phyloP scores from a whole-genome alignment of 768 basidiomycete species.

The Hirschioporus abietinus region DNA sequence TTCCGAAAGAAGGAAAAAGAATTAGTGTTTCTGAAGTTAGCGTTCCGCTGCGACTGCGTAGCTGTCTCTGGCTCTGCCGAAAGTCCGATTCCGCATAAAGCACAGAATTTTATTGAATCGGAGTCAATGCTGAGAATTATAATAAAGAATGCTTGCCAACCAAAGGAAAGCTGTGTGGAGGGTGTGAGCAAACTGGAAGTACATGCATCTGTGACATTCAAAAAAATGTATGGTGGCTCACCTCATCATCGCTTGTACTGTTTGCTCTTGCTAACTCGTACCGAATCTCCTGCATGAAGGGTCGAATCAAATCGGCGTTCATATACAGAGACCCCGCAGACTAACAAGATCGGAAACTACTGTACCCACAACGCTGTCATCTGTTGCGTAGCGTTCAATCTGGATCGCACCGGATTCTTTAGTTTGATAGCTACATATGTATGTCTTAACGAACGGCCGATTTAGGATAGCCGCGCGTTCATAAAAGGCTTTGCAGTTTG shows the following conservation, averaged over 20 bases:
- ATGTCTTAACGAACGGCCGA: neutral
- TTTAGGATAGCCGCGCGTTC: neutral
- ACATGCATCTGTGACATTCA: slow-evolving; percentile 10
- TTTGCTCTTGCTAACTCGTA: slow-evolving; percentile 14
- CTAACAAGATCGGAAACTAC: neutral
- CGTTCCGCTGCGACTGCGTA: slow-evolving; percentile 38
- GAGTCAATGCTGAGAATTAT: slow-evolving; percentile 28
- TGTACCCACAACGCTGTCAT: neutral
- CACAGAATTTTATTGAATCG: slow-evolving; percentile 42
- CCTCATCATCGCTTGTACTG: slow-evolving; percentile 18
- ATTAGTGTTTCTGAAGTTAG: neutral
- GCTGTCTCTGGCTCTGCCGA: slow-evolving; percentile 27
- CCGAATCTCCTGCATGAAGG: slow-evolving; percentile 11
- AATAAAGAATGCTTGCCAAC: slow-evolving; percentile 13
- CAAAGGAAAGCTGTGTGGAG: neutral
- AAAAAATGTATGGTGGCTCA: slow-evolving; percentile 11
- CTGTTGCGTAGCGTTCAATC: neutral
- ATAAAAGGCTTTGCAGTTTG: neutral
- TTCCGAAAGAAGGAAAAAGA: neutral
- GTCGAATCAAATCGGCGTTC: neutral
- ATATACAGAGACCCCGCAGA: too few relatives aligned
- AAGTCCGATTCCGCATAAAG: slow-evolving; percentile 31
- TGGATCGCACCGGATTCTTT: neutral
- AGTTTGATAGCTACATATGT: neutral
- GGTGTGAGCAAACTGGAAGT: slow-evolving; percentile 9